Percentiles rank a stretch among this genome's conserved stretches.
Conservation (phyloP, 1,139 yeast species). For the Scheffersomyces lignicola region DNA sequence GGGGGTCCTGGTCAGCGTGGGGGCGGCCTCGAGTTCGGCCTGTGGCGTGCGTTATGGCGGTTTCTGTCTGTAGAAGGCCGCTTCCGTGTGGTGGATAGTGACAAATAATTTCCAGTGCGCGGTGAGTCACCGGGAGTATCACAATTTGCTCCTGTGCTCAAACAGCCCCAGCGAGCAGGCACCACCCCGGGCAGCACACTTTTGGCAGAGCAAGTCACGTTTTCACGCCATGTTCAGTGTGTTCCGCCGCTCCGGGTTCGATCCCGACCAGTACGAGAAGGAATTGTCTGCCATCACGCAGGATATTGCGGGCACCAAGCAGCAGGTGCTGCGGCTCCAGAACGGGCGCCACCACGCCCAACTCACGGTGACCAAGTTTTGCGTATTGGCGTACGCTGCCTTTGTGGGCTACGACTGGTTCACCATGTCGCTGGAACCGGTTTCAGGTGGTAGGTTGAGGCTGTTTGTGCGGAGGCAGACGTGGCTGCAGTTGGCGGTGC, state of each 20-base stretch:
- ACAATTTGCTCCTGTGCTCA: no score
- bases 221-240: conserved; percentile 30
- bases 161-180: no score
- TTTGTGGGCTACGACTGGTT: conserved; percentile 27
- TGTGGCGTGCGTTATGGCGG: no score
- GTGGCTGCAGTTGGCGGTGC: conserved; percentile 15
- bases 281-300: conserved; percentile 46
- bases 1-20: no score
- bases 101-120: no score
- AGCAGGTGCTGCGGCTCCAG: conserved; percentile 18
- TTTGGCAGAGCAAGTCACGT: no score
- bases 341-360: conserved; percentile 12
- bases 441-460: conserved; percentile 17
- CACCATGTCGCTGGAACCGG: conserved; percentile 18
- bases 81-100: no score
- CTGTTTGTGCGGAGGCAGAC: conserved; percentile 27
- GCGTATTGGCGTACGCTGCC: conserved; percentile 31
- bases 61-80: no score
- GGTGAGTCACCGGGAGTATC: no score
- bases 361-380: conserved; percentile 22
- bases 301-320: conserved; percentile 27
- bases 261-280: conserved; percentile 52
- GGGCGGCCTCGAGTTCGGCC: no score
- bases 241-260: conserved; percentile 40
- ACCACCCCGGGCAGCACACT: no score